Evolutionary conservation across 139 green algal species (phyloP), one percentile per base, ranked within the genome.

Genomic region (Chloropicon primus): DNA sequence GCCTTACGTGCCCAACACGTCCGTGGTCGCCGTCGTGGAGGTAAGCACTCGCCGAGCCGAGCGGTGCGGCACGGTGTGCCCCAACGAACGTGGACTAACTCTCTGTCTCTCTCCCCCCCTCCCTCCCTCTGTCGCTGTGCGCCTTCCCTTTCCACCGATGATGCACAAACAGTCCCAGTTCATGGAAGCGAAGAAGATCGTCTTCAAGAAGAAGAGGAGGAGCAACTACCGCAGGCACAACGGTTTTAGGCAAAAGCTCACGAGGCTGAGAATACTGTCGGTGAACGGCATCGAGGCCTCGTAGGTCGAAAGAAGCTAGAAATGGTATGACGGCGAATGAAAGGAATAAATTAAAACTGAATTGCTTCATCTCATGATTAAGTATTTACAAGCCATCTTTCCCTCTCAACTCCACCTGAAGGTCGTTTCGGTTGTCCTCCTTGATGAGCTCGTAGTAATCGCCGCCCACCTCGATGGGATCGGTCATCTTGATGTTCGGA

Each of bases 151-250:
- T 22, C 21, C 26, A 10, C 22, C 28, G 72, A 10, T 76, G 10
- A 1, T 80, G 78, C 79, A 89, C 82, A 88, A 94, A 80, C n/a
- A n/a, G 41, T 62, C 41, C 17, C 87, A 93, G 74, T 89, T 91
- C 24, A 78, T 86, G 24, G 89, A 96, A 72, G 91, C 82, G 53
- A 94, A 93, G 77, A 87, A 93, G 72, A 82, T 92, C 1, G 87
- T 94, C 2, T 96, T 96, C 81, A 90, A 96, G 74, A 96, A 96
- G 81, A 87, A 91, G 75, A 79, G 91, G 2, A 71, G 91, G 41
- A 96, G 95, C 53, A 92, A 93, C 79, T 96, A 90, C 27, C 82
- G 87, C 26, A 77, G 89, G 2, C 75, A 80, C n/a, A 86, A 84
- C 2, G 90, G 91, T 1, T 88, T 94, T 72, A 79, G 89, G 25